Conservation (phyloP, 495 filamentous ascomycete genomes). For the Penicillium verhagenii region DNA sequence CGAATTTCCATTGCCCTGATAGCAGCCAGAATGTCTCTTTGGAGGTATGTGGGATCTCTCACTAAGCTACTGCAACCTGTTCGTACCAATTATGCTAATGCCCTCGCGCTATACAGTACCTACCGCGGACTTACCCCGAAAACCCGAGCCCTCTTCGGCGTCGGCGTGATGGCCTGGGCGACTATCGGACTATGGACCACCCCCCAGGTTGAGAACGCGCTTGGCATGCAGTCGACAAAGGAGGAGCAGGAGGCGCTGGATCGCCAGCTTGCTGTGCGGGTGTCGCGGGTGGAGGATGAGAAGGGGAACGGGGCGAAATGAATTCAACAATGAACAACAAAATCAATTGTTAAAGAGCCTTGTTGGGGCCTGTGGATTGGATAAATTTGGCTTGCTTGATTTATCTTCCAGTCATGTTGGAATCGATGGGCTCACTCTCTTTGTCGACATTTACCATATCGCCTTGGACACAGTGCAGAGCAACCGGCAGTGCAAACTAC, state of each 20-base stretch:
- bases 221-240: slow-evolving; percentile 61
- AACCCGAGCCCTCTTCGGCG: slow-evolving; percentile 62
- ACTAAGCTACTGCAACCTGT: not conserved
- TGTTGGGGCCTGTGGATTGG: too few relatives aligned
- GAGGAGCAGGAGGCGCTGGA: slow-evolving; percentile 59
- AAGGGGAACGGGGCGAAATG: slow-evolving; percentile 14
- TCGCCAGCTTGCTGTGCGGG: slow-evolving; percentile 47
- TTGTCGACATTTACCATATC: too few relatives aligned
- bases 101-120: slow-evolving; percentile 41
- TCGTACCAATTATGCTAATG: too few relatives aligned
- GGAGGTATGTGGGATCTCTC: slow-evolving; percentile 28
- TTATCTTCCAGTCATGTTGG: too few relatives aligned
- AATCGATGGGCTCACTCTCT: too few relatives aligned
- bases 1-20: not conserved
- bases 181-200: slow-evolving; percentile 56
- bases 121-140: slow-evolving; percentile 60
- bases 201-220: slow-evolving; percentile 59
- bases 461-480: too few relatives aligned
- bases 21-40: slow-evolving; percentile 34
- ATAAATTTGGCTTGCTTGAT: too few relatives aligned
- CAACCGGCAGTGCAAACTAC: too few relatives aligned
- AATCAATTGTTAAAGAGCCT: not conserved
- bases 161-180: slow-evolving; percentile 65
- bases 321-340: not conserved
- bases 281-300: slow-evolving; percentile 35